phyloP scores from a whole-genome alignment of 371 early-diverging fungal genomes.

The Choanephora cucurbitarum region DNA sequence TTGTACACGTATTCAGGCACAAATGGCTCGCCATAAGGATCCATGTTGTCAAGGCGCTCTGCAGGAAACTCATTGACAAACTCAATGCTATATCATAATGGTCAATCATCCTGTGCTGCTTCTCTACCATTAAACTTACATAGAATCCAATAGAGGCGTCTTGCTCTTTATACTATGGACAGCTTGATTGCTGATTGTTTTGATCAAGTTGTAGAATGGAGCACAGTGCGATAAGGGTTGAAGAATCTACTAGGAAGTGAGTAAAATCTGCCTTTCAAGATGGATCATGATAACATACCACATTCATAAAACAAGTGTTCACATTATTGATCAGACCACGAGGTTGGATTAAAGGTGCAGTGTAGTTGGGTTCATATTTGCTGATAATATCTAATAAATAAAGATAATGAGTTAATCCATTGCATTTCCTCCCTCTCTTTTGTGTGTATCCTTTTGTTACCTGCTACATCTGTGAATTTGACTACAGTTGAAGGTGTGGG shows the following conservation, averaged over 20 bases:
- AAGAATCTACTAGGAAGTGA: too few species aligned
- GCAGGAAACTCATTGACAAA: conserved; percentile 77
- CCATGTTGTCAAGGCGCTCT: conserved; percentile 38
- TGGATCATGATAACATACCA: conserved; percentile 43
- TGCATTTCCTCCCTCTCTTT: neutral
- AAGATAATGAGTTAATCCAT: neutral
- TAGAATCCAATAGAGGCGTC: conserved; percentile 82
- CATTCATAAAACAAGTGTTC: conserved; percentile 98
- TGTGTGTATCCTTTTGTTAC: conserved; percentile 14
- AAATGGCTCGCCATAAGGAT: conserved; percentile 77
- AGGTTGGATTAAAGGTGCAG: conserved; percentile 68
- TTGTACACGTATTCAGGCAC: conserved; percentile 93
- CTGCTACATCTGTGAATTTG: conserved; percentile 57
- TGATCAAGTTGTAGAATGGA: conserved; percentile 87
- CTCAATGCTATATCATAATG: conserved; percentile 62
- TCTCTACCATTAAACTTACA: conserved; percentile 64
- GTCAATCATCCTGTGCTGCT: too few species aligned
- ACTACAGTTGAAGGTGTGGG: conserved; percentile 20
- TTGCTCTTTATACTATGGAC: conserved; percentile 72
- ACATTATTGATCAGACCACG: conserved; percentile 94
- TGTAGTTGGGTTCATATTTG: conserved; percentile 55
- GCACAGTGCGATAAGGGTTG: conserved; percentile 87
- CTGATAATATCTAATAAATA: conserved; percentile 50
- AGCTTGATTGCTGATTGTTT: conserved; percentile 63
- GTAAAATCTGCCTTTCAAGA: too few species aligned